A percentile compares a stretch with the other conserved stretches of the same genome.
Evolutionary conservation across 768 basidiomycete genomes (phyloP).

Genomic region (Leccinum subgranulosum): DNA sequence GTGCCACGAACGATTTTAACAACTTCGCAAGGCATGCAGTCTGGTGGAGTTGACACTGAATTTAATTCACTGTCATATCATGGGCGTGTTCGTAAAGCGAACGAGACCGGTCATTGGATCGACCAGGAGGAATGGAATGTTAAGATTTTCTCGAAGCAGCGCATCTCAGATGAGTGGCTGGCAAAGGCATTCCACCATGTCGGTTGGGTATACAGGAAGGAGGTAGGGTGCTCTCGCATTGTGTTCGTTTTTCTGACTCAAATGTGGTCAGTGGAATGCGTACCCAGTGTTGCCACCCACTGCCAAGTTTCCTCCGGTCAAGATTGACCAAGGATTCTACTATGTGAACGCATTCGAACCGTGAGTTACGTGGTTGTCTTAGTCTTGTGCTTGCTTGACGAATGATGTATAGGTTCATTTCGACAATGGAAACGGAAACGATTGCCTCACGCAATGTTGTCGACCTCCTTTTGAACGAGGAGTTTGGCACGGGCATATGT

Average conservation of each 20-base stretch:
- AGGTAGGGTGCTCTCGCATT: slow-evolving; percentile 39
- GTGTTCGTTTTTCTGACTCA: slow-evolving; percentile 4
- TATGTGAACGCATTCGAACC: slow-evolving; percentile 94
- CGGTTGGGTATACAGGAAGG: slow-evolving; percentile 81
- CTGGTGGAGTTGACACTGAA: slow-evolving; percentile 60
- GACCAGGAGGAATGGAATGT: slow-evolving; percentile 58
- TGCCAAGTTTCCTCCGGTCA: slow-evolving; percentile 68
- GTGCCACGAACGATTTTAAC: slow-evolving; percentile 72
- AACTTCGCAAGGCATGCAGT: slow-evolving; percentile 56
- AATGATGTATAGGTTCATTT: slow-evolving; percentile 56
- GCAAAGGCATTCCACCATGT: slow-evolving; percentile 63
- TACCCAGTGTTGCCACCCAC: slow-evolving; percentile 74
- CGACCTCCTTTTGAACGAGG: slow-evolving; percentile 71
- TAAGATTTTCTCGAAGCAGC: slow-evolving; percentile 80
- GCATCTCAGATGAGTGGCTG: slow-evolving; percentile 69
- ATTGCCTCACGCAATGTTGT: slow-evolving; percentile 80
- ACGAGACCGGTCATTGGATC: slow-evolving; percentile 20
- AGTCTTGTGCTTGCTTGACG: slow-evolving; percentile 1
- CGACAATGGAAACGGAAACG: slow-evolving; percentile 94
- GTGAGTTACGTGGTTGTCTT: slow-evolving; percentile 40
- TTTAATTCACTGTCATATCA: slow-evolving; percentile 90
- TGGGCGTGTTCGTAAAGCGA: slow-evolving; percentile 41
- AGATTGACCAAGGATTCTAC: slow-evolving; percentile 75
- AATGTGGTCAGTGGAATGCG: slow-evolving; percentile 64
- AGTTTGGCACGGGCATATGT: slow-evolving; percentile 72